Evolutionary conservation across 2,329 filamentous ascomycete species (phyloP).

Genomic region (Colletotrichum neosansevieriae): DNA sequence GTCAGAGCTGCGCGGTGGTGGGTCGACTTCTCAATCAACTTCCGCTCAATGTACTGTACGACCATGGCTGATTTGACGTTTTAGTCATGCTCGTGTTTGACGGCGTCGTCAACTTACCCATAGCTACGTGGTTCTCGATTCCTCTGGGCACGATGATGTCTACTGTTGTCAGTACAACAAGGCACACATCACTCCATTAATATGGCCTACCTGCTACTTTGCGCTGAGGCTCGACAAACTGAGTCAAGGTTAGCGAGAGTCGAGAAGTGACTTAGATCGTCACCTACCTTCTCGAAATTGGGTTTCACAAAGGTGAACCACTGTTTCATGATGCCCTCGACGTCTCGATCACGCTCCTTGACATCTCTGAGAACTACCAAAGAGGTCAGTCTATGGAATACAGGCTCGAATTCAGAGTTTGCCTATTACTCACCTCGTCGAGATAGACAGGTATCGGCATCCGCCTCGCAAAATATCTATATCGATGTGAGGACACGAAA

Average conservation of each 20-base stretch:
- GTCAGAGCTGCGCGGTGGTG: slow-evolving; percentile 84
- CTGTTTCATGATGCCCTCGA: slow-evolving; percentile 97
- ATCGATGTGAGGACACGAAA: slow-evolving; percentile 9
- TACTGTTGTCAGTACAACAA: slow-evolving; percentile 45
- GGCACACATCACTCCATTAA: no score
- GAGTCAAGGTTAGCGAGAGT: background rate
- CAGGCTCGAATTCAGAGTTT: background rate
- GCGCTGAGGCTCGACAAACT: slow-evolving; percentile 90
- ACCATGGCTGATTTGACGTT: slow-evolving; percentile 77
- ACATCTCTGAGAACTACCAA: slow-evolving; percentile 84
- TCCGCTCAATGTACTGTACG: slow-evolving; percentile 90
- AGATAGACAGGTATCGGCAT: slow-evolving; percentile 92
- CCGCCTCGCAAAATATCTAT: slow-evolving; percentile 94
- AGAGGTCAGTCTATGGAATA: slow-evolving; percentile 19
- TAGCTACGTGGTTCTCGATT: slow-evolving; percentile 93
- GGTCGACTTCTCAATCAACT: slow-evolving; percentile 85
- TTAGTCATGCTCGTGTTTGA: slow-evolving; percentile 3
- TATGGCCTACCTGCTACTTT: slow-evolving; percentile 76
- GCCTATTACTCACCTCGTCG: slow-evolving; percentile 75
- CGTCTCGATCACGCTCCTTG: slow-evolving; percentile 86
- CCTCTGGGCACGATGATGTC: slow-evolving; percentile 96
- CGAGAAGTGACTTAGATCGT: background rate
- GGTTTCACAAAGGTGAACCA: slow-evolving; percentile 98
- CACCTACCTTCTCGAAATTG: slow-evolving; percentile 82
- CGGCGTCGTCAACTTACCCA: slow-evolving; percentile 64